Base-by-base conservation (phyloP, 202 grass and related monocot genomes). In the Zizania palustris region DNA sequence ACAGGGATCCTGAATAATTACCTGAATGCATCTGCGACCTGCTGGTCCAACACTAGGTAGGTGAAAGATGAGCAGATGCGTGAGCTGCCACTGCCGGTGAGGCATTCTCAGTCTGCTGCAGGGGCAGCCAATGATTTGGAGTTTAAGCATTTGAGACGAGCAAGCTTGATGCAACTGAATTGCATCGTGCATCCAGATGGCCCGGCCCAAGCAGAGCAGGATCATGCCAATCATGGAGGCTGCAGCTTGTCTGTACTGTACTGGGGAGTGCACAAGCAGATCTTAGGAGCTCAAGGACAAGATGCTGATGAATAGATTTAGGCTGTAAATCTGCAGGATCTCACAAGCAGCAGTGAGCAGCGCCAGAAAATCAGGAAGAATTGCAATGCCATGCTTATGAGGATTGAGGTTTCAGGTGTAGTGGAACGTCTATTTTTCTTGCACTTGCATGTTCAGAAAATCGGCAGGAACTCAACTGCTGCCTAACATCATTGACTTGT, bases 201-300 rank as follows among this genome's bases (percentile, higher is more conserved):
- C 61, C 72, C 78, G 78, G 78, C 61, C 72, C 78, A 58, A 69
- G 42, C 34, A n/a, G 34, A n/a, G 40, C 65, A 39, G 72, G 56
- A 41, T 5, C 28, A 61, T 38, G 74, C 2, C 11, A n/a, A 63
- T 63, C 57, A 15, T 40, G 50, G 22, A 21, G 12, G 64, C n/a
- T 57, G 38, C 56, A 69, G 39, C 34, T 19, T 11, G 43, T 37
- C 62, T 62, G 20, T 53, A n/a, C 75, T 79, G 76, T 50, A 50
- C 6, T 51, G 51, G 51, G 33, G 62, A 51, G 8, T 34, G 63
- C 71, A 55, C 74, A 76, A 43, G 69, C n/a, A 48, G 39, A 58
- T 9, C 8, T 50, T 5, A 33, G 57, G 34, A 60, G 66, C 72
- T 65, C 50, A 56, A 19, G 65, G 73, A 67, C 79, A 12, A 14